Base-by-base conservation (phyloP, 2,329 filamentous ascomycete species). In the Sporothrix dimorphospora region DNA sequence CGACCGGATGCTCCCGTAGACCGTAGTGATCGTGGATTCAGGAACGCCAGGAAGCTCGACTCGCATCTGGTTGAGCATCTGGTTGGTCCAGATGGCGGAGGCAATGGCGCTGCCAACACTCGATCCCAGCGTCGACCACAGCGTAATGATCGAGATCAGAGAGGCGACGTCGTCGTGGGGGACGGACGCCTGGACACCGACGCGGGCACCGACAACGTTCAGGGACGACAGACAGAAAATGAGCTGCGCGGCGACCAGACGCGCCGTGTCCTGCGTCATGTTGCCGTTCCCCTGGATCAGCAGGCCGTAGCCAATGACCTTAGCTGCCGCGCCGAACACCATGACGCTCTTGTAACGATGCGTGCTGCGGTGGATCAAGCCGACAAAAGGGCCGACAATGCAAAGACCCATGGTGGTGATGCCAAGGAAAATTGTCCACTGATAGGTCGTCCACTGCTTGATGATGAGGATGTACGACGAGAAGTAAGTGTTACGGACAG, bases 401-500 rank as follows among this genome's bases (percentile, higher is more conserved):
- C 87, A 86, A 78, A 91, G 91, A 1, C 85, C 88, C 75, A 90
- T 87, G 0, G 88, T 89, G 73, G 91, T 88, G 75, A 87, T 87
- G 38, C 89, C 87, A 8, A 90, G 88, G 51, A 85, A 85, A n/a
- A 84, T 83, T 72, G 89, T 82, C 40, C 88, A 86, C 72, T 88
- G 83, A 73, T 73, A 73, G 1, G 72, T 73, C 1, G 72, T 73
- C 72, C 72, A 73, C 21, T 83, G 82, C 75, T 90, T 88, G 5
- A 91, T 89, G 21, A 91, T 88, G 66, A 89, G 83, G n/a, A 91
- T 84, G 78, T 90, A 91, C 14, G 88, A 90, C 76, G 87, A 88
- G 75, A 90, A 89, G 81, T 91, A 91, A 1, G 89, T 73, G 74
- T 81, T 81, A 69, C 80, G 79, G n/a, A 79, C 76, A 0, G 78